Evolutionary conservation across 1,284 basidiomycete species (phyloP).

Genomic region (Sporisorium reilianum): DNA sequence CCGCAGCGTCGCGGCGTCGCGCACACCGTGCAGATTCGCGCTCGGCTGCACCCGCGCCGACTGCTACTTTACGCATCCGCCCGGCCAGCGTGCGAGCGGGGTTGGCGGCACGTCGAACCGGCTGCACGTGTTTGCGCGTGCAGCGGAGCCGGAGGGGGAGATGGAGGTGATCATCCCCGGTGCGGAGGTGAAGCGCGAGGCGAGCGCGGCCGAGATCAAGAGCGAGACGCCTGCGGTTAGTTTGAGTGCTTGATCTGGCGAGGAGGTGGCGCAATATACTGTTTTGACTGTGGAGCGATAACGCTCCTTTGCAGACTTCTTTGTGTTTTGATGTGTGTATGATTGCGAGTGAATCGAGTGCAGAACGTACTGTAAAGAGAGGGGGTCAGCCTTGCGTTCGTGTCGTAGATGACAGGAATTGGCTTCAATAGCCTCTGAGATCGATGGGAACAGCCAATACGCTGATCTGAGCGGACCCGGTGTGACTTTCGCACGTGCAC

Average conservation of each 20-base stretch:
- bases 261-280: not conserved
- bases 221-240: not conserved
- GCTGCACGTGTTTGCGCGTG: constrained; percentile 21
- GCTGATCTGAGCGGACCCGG: no score
- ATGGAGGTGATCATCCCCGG: constrained; percentile 35
- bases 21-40: constrained; percentile 42
- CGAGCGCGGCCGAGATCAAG: constrained; percentile 1
- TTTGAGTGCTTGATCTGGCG: not conserved
- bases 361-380: no score
- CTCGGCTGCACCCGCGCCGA: constrained; percentile 39
- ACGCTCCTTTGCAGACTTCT: not conserved
- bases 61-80: constrained; percentile 46
- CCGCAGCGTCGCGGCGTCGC: not conserved
- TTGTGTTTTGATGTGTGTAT: not conserved
- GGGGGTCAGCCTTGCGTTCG: no score
- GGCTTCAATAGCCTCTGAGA: no score
- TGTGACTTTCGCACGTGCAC: no score
- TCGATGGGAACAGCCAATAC: no score
- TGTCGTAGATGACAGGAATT: no score
- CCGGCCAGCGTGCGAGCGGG: constrained; percentile 14
- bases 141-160: constrained; percentile 12
- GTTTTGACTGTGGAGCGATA: not conserved
- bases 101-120: constrained; percentile 10
- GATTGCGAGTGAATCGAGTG: not conserved
- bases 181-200: not conserved